Evolutionary conservation across 139 green algal genomes (phyloP).

Genomic region (Micractinium sp.): DNA sequence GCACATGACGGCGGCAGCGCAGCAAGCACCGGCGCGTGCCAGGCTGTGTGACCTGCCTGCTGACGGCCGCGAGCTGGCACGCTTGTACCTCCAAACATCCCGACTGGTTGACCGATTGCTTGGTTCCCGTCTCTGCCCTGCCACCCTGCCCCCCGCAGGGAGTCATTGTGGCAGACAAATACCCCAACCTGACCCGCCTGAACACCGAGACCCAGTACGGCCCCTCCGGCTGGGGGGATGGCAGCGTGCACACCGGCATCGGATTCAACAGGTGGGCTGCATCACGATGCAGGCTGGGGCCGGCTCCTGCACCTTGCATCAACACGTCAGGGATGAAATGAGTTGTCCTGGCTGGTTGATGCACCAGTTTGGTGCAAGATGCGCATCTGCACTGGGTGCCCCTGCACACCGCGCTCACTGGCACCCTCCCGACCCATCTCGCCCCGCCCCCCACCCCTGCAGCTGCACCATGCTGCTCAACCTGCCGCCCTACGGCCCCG

Average conservation of each 20-base stretch:
- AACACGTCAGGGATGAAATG: too few species aligned
- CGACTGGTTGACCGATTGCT: not conserved
- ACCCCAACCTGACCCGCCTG: conserved; percentile 12
- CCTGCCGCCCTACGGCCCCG: conserved; percentile 38
- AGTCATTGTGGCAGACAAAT: conserved; percentile 19
- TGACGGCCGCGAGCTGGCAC: too few species aligned
- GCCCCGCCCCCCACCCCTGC: not conserved
- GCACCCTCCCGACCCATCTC: not conserved
- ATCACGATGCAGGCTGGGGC: too few species aligned
- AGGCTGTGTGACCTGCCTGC: not conserved
- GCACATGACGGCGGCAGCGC: too few species aligned
- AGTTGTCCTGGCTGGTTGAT: not conserved
- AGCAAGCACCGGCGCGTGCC: too few species aligned
- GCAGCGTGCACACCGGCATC: not conserved
- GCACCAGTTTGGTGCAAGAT: too few species aligned
- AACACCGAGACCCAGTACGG: conserved; percentile 18
- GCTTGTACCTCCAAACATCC: not conserved
- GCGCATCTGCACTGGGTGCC: too few species aligned
- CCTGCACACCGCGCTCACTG: too few species aligned
- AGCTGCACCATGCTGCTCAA: conserved; percentile 56
- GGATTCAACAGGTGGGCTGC: conserved; percentile 15
- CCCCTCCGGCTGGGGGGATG: not conserved
- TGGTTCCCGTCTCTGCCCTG: not conserved
- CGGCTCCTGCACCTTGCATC: too few species aligned
- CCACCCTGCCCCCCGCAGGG: not conserved